phyloP scores from a whole-genome alignment of 768 basidiomycete genomes.

The Rhodosporidiobolus sp. region DNA sequence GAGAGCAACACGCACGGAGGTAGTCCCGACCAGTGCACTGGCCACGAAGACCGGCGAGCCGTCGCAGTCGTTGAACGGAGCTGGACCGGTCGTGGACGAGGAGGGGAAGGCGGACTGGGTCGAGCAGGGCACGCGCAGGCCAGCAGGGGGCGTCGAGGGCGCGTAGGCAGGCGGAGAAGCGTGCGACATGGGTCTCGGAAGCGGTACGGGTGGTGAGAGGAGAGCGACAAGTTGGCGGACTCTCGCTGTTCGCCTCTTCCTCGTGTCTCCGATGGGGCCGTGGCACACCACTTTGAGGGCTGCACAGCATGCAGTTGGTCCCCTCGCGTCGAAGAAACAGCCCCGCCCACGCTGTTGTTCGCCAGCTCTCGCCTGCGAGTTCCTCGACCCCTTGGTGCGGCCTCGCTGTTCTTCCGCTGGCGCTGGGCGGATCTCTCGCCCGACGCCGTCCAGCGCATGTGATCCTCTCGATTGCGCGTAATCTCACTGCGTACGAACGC shows the following conservation, averaged over 20 bases:
- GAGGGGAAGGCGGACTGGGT: slow-evolving; percentile 55
- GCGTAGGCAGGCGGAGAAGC: slow-evolving; percentile 14
- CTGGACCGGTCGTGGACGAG: slow-evolving; percentile 52
- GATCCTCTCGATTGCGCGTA: too few relatives aligned
- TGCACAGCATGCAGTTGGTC: too few relatives aligned
- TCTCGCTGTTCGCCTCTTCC: background rate
- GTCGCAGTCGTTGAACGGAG: slow-evolving; percentile 61
- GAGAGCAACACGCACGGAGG: slow-evolving; percentile 1
- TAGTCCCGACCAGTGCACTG: slow-evolving; percentile 63
- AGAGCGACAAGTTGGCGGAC: background rate
- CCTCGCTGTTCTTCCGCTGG: too few relatives aligned
- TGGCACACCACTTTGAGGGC: too few relatives aligned
- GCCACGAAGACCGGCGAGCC: slow-evolving; percentile 66
- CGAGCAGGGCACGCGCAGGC: slow-evolving; percentile 43
- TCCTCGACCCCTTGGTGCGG: background rate
- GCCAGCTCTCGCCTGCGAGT: background rate
- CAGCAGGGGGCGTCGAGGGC: background rate
- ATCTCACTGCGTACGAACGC: too few relatives aligned
- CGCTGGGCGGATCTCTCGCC: background rate
- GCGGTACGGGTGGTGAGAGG: background rate
- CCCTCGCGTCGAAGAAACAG: too few relatives aligned
- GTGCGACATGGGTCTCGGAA: background rate
- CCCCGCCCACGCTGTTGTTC: background rate
- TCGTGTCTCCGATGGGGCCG: too few relatives aligned
- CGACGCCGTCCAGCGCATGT: too few relatives aligned